A percentile compares a stretch with the other conserved stretches of the same genome.
Evolutionary conservation across 768 basidiomycete species (phyloP).

Genomic region (Boletus pseudopeckii): DNA sequence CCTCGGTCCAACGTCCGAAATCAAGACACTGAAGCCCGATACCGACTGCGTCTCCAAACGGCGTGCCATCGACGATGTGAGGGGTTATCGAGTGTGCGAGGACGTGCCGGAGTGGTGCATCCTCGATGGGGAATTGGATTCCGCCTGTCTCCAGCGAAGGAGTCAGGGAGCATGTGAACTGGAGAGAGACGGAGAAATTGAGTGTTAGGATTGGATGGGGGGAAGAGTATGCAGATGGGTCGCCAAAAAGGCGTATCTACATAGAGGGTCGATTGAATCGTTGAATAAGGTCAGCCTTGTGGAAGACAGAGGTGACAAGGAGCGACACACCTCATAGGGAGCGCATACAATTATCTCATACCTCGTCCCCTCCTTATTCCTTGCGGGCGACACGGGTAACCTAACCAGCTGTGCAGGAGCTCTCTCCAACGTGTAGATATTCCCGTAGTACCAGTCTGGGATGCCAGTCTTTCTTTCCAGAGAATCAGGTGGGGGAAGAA

Average conservation of each 20-base stretch:
- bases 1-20: conserved; percentile 1
- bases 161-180: conserved; percentile 18
- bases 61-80: conserved; percentile 71
- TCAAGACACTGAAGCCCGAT: conserved; percentile 53
- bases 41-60: conserved; percentile 71
- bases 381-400: conserved; percentile 44
- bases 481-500: conserved; percentile 45
- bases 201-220: conserved; percentile 56
- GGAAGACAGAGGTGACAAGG: neutral
- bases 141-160: neutral
- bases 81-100: conserved; percentile 53
- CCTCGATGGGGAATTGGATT: neutral
- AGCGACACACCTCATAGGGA: conserved; percentile 66
- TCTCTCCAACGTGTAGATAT: conserved; percentile 71
- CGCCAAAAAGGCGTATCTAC: conserved; percentile 82
- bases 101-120: conserved; percentile 37
- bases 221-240: conserved; percentile 46
- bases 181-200: conserved; percentile 45
- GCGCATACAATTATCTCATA: conserved; percentile 77
- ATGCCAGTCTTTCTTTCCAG: conserved; percentile 26
- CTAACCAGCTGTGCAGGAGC: conserved; percentile 46
- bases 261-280: neutral
- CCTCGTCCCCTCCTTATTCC: conserved; percentile 39
- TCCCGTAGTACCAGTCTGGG: conserved; percentile 75
- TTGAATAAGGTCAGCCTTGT: neutral